Conservation (phyloP, 495 filamentous ascomycete species). For the Tuber umbilicatum region DNA sequence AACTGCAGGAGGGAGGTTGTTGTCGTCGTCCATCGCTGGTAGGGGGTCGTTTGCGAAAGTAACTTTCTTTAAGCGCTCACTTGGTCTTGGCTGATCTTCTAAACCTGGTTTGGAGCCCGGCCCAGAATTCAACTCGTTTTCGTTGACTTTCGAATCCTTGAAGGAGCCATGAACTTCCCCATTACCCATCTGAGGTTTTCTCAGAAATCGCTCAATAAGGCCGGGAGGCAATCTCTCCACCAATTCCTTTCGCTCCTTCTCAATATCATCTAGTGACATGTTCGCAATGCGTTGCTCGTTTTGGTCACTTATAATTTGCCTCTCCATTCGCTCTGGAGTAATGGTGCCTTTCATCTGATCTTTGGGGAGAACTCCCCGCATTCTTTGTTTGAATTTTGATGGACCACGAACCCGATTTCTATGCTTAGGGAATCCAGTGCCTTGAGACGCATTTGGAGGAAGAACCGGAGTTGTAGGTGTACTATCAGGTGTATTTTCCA, state of each 20-base stretch:
- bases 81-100: slow-evolving; percentile 43
- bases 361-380: slow-evolving; percentile 42
- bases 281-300: slow-evolving; percentile 65
- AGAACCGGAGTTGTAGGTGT: slow-evolving; percentile 57
- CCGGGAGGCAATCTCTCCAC: slow-evolving; percentile 60
- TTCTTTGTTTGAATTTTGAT: slow-evolving; percentile 72
- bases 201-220: slow-evolving; percentile 68
- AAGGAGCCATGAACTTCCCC: slow-evolving; percentile 44
- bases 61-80: slow-evolving; percentile 22
- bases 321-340: slow-evolving; percentile 46
- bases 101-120: background rate
- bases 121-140: slow-evolving; percentile 41
- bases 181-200: slow-evolving; percentile 72
- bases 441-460: slow-evolving; percentile 49
- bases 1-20: slow-evolving; percentile 15
- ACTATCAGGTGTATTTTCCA: slow-evolving; percentile 57
- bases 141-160: slow-evolving; percentile 42
- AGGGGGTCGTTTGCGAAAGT: slow-evolving; percentile 8
- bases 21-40: slow-evolving; percentile 13
- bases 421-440: slow-evolving; percentile 74
- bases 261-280: slow-evolving; percentile 79
- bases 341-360: slow-evolving; percentile 19
- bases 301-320: slow-evolving; percentile 67
- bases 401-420: slow-evolving; percentile 60
- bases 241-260: slow-evolving; percentile 66